Evolutionary conservation across 805 yeast genomes (phyloP).

Genomic region (Candida cerambycidarum): DNA sequence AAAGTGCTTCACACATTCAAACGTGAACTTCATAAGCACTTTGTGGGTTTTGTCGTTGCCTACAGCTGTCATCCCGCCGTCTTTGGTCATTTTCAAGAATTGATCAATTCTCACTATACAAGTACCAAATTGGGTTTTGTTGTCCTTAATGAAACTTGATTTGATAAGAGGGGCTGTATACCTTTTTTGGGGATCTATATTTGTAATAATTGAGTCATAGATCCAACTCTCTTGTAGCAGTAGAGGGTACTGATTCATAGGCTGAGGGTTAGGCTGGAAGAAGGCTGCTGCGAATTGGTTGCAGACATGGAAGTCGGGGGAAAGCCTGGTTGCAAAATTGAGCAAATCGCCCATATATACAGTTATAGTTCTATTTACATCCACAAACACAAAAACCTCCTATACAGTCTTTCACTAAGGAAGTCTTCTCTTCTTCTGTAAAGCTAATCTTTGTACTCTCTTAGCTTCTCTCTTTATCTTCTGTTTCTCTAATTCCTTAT

Average conservation of each 20-base stretch:
- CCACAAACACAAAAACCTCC: neutral
- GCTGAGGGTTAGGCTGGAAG: neutral
- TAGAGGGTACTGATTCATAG: conserved; percentile 15
- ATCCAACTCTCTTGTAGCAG: conserved; percentile 28
- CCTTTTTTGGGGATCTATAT: conserved; percentile 6
- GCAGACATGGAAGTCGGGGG: too few species aligned
- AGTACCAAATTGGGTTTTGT: conserved; percentile 13
- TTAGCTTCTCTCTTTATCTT: conserved; percentile 37
- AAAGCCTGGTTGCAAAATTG: too few species aligned
- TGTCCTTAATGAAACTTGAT: conserved; percentile 18
- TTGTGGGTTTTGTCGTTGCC: conserved; percentile 33
- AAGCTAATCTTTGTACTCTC: conserved; percentile 28
- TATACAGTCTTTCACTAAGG: neutral
- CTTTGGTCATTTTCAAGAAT: conserved; percentile 22
- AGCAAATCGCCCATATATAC: too few species aligned
- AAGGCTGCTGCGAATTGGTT: too few species aligned
- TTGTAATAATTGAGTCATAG: conserved; percentile 11
- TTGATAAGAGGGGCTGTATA: conserved; percentile 16
- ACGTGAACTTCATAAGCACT: conserved; percentile 30
- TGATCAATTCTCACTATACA: conserved; percentile 30
- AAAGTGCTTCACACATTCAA: conserved; percentile 25
- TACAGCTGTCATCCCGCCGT: conserved; percentile 27
- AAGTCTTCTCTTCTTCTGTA: conserved; percentile 18
- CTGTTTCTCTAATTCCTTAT: conserved; percentile 25
- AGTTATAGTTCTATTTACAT: neutral